A percentile compares a stretch with the other conserved stretches of the same genome.
Conservation (phyloP, 768 basidiomycete genomes). For the Mycena galopus region DNA sequence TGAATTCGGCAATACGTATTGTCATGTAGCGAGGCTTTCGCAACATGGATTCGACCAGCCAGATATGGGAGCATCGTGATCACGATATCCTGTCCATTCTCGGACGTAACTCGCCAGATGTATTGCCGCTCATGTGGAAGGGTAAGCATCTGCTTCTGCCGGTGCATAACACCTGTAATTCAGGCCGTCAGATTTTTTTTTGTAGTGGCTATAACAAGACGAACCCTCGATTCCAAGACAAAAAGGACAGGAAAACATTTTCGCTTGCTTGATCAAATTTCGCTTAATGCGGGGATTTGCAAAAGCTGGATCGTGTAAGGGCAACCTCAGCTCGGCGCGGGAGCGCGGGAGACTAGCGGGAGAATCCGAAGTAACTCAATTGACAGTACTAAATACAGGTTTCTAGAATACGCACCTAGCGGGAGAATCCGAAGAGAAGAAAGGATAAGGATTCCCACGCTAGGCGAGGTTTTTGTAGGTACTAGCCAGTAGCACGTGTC, state of each 20-base stretch:
- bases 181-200: neutral
- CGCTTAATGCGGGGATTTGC: constrained; percentile 21
- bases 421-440: too few relatives aligned
- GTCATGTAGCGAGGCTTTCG: constrained; percentile 31
- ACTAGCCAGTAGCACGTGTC: too few relatives aligned
- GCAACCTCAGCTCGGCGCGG: too few relatives aligned
- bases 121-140: constrained; percentile 27
- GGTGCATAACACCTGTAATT: constrained; percentile 14
- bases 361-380: too few relatives aligned
- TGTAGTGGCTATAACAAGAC: neutral
- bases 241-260: constrained; percentile 12
- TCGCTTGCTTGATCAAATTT: constrained; percentile 19
- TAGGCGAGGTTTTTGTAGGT: too few relatives aligned
- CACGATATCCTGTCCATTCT: constrained; percentile 20
- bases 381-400: too few relatives aligned
- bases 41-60: constrained; percentile 24
- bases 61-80: constrained; percentile 34
- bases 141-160: constrained; percentile 1
- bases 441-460: too few relatives aligned
- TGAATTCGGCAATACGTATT: constrained; percentile 35
- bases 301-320: constrained; percentile 28
- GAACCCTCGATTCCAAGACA: constrained; percentile 25
- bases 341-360: too few relatives aligned
- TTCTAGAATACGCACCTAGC: too few relatives aligned
- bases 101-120: constrained; percentile 24